A percentile compares a stretch with the other conserved stretches of the same genome.
phyloP scores from a whole-genome alignment of 1,284 basidiomycete genomes.

The Termitomyces sp. region DNA sequence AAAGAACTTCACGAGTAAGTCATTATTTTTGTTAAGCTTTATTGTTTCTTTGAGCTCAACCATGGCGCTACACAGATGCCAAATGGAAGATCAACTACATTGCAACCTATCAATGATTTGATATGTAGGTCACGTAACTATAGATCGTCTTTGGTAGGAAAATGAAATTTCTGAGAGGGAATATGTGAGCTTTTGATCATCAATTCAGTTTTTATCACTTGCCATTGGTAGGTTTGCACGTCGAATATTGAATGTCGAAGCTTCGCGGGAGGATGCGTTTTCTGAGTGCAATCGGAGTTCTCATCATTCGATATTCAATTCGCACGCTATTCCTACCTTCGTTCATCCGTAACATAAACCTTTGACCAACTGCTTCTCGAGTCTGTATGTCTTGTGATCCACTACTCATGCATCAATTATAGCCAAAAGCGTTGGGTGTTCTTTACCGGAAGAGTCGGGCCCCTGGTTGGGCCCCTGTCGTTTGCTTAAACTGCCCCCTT shows the following conservation, averaged over 20 bases:
- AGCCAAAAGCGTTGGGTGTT: background rate
- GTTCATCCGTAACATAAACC: too few species aligned
- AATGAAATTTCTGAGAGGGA: background rate
- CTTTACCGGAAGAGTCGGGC: background rate
- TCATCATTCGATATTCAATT: too few species aligned
- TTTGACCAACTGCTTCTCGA: too few species aligned
- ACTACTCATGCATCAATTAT: background rate
- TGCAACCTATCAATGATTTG: constrained; percentile 28
- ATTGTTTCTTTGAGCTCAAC: background rate
- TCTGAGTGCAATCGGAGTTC: too few species aligned
- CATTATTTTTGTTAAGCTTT: background rate
- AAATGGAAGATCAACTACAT: constrained; percentile 55
- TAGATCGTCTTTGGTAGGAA: background rate
- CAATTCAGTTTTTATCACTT: too few species aligned
- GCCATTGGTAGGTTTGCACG: too few species aligned
- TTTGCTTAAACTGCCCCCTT: too few species aligned
- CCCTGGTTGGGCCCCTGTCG: too few species aligned
- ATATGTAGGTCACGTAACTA: background rate
- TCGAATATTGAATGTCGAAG: too few species aligned
- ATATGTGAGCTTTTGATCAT: background rate
- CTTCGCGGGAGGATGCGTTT: too few species aligned
- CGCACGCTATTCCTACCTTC: too few species aligned
- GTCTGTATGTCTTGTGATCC: too few species aligned
- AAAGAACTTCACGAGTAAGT: constrained; percentile 49
- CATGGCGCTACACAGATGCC: constrained; percentile 32